These are phyloP conservation scores for Skeletonema grethae DNA, from an alignment of 108 stramenopile genomes.

Conservation along the genomic window DNA sequence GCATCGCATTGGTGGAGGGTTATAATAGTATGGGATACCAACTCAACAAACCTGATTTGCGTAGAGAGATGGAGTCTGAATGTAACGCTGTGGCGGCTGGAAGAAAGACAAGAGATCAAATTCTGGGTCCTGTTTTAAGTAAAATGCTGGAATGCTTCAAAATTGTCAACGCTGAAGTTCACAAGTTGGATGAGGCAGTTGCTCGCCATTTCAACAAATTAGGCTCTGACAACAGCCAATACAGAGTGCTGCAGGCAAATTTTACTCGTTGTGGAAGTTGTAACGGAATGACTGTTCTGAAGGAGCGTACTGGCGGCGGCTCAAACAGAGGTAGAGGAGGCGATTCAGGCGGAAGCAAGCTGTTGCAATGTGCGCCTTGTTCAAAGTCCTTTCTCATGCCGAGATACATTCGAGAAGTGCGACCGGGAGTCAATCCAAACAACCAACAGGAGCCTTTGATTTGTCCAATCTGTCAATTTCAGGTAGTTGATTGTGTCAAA, in stretches of 20 bases:
- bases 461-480: conserved; percentile 85
- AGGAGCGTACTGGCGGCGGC: conserved; percentile 50
- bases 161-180: conserved; percentile 72
- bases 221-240: conserved; percentile 50
- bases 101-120: conserved; percentile 75
- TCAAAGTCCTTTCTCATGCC: conserved; percentile 63
- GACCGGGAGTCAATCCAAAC: conserved; percentile 54
- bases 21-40: conserved; percentile 96
- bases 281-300: conserved; percentile 60
- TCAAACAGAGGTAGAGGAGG: conserved; percentile 28
- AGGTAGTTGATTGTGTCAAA: conserved; percentile 59
- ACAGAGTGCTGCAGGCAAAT: conserved; percentile 50
- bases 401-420: conserved; percentile 42
- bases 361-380: conserved; percentile 76
- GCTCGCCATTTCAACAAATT: conserved; percentile 69
- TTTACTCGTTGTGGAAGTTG: conserved; percentile 80
- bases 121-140: conserved; percentile 67
- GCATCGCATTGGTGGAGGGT: conserved; percentile 91
- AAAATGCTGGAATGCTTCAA: conserved; percentile 83
- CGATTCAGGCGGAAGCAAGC: conserved; percentile 46
- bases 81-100: conserved; percentile 80
- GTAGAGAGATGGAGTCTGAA: conserved; percentile 81
- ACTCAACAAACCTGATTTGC: conserved; percentile 90
- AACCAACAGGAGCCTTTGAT: conserved; percentile 56
- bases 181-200: conserved; percentile 85